Conservation (phyloP, 108 stramenopile species). For the Skeletonema potamos region DNA sequence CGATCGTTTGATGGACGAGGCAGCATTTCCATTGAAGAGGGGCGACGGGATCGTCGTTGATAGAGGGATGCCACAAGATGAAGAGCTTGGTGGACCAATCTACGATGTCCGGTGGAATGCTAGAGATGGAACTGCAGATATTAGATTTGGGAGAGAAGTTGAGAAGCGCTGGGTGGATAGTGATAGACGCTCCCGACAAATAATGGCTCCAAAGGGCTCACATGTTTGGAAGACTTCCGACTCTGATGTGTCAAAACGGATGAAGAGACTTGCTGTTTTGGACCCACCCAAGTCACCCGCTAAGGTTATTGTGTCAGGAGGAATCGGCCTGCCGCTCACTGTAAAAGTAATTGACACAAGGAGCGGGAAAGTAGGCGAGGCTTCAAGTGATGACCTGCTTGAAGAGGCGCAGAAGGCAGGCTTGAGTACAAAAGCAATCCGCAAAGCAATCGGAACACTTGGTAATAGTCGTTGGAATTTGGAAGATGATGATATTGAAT, state of each 20-base stretch:
- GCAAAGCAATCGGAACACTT: slow-evolving; percentile 69
- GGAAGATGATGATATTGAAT: slow-evolving; percentile 34
- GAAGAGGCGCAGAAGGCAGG: slow-evolving; percentile 37
- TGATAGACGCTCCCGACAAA: slow-evolving; percentile 27
- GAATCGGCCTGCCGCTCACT: slow-evolving; percentile 40
- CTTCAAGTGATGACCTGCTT: slow-evolving; percentile 22
- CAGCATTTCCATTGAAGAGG: slow-evolving; percentile 38
- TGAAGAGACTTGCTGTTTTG: slow-evolving; percentile 50
- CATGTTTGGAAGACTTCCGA: slow-evolving; percentile 79
- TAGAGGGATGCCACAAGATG: slow-evolving; percentile 64
- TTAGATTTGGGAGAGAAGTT: slow-evolving; percentile 53
- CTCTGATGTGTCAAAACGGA: slow-evolving; percentile 56
- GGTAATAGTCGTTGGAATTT: slow-evolving; percentile 57
- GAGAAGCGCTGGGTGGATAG: slow-evolving; percentile 52
- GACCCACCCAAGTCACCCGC: slow-evolving; percentile 29
- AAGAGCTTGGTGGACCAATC: slow-evolving; percentile 66
- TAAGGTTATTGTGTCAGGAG: slow-evolving; percentile 42
- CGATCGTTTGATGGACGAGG: slow-evolving; percentile 4
- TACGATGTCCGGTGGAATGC: slow-evolving; percentile 26
- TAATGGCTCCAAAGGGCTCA: slow-evolving; percentile 59
- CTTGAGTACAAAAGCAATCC: slow-evolving; percentile 37
- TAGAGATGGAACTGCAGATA: slow-evolving; percentile 21
- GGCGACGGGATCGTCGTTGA: slow-evolving; percentile 85
- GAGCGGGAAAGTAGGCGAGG: slow-evolving; percentile 38
- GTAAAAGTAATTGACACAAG: slow-evolving; percentile 39